Base-by-base conservation (phyloP, 2,329 filamentous ascomycete genomes). In the Sporothrix luriei region DNA sequence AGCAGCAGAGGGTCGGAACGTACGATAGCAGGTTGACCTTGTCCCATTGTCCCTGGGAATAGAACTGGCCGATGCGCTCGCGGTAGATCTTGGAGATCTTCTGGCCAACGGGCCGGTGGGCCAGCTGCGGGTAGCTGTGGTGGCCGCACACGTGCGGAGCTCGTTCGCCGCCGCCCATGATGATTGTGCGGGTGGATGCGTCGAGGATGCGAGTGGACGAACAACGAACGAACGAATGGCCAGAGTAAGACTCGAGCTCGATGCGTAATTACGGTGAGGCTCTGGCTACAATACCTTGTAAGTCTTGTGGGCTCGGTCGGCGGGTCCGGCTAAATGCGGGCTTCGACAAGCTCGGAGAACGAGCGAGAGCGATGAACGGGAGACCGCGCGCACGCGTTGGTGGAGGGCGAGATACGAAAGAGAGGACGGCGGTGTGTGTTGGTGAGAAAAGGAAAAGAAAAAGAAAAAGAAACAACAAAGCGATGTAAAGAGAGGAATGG, bases 1-100 rank as follows among this genome's bases (percentile, higher is more conserved):
- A 55, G 7, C 14, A 5, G 26, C 52, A 13, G 5, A 13, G 11
- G 52, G 5, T 1, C 3, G 2, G 4, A n/a, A 73, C 71, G 64
- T 68, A 76, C 73, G 75, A 74, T 11, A 75, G 46, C 21, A 75
- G 71, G 62, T 75, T 75, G 61, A 74, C 73, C 68, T 73, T 73
- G 38, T 75, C 72, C 69, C 71, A 75, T 59, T 75, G 74, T 1
- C 74, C 74, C 11, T 38, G 26, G 4, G 70, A 72, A 65, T 71
- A 72, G 69, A 75, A 74, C 66, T 75, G 73, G 66, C 54, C 70
- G 69, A 75, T 74, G 67, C 74, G 72, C 29, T 74, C 68, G 38
- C 67, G 68, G 71, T 75, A 75, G 67, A 75, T 72, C 49, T 67
- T 70, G 52, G 71, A 55, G 68, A 75, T 75, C 57, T 71, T 72